Base-by-base conservation (phyloP, 2,329 filamentous ascomycete species). In the Colletotrichum incanum region DNA sequence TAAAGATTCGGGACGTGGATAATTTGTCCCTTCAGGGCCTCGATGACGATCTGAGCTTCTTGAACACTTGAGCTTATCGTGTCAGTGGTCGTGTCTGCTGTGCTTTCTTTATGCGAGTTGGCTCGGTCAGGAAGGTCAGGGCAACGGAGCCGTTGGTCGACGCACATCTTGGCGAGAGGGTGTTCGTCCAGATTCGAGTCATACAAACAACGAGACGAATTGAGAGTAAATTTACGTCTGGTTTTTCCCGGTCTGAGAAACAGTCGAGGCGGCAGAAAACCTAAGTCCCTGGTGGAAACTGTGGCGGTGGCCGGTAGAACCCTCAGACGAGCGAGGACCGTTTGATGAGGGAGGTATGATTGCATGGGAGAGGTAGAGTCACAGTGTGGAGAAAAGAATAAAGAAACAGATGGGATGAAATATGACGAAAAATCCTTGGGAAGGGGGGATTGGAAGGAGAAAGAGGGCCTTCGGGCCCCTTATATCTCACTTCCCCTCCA, bases 1-100 rank as follows among this genome's bases (percentile, higher is more conserved):
- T 61, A 70, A 58, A 81, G 74, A 47, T 78, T 73, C 6, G 80
- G 77, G 26, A 81, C 68, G 43, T 73, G 76, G 23, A 81, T 69
- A 6, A 73, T 76, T 59, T 78, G 74, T 60, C 79, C 80, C 16
- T 75, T 75, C 58, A 81, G 75, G 55, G 76, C 72, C 20, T 67
- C 54, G 26, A 75, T 60, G 39, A 78, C 71, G 59, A 74, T 64
- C 23, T 34, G 60, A n/a, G 60, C 5, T 12, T 69, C 49, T 5
- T 26, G 26, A 20, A 28, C 5, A 5, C 50, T 18, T 23, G 60
- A 50, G 16, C 37, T 47, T 54, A 65, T 65, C 14, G 23, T 28
- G 11, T 37, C 49, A 26, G 20, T 12, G 6, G 12, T 20, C 18
- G 11, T 41, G 18, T 39, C 26, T 55, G 5, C 5, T 8, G 41